phyloP scores from a whole-genome alignment of 345 rosid species.

The Rhizophora apiculata region DNA sequence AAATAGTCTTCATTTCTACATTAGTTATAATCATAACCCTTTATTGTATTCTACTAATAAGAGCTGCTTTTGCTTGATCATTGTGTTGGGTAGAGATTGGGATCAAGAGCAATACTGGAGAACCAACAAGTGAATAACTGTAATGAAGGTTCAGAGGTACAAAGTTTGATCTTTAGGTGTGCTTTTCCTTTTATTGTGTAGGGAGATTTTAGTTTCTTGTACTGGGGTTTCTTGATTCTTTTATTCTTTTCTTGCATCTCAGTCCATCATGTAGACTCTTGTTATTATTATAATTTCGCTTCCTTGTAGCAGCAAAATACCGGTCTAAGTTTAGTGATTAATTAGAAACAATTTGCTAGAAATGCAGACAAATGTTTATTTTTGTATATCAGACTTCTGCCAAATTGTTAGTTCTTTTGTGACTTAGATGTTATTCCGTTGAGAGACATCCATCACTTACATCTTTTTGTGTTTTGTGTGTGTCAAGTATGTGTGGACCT shows the following conservation, averaged over 20 bases:
- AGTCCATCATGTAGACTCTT: not conserved
- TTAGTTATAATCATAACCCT: not conserved
- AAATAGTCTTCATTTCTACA: not conserved
- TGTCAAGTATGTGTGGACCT: too few relatives aligned
- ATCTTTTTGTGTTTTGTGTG: too few relatives aligned
- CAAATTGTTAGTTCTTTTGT: not conserved
- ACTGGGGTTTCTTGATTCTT: not conserved
- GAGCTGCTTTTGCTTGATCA: not conserved
- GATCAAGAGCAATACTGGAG: slow-evolving; percentile 35
- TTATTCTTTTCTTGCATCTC: slow-evolving; percentile 2
- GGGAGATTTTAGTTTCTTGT: not conserved
- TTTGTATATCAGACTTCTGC: not conserved
- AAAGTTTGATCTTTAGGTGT: not conserved
- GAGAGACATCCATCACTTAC: too few relatives aligned
- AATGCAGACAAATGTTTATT: too few relatives aligned
- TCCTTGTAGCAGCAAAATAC: not conserved
- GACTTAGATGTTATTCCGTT: not conserved
- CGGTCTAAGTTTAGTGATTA: not conserved
- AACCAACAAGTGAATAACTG: slow-evolving; percentile 13
- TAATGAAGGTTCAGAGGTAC: slow-evolving; percentile 26
- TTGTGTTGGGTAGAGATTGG: slow-evolving; percentile 29
- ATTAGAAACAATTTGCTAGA: not conserved
- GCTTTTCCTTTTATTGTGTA: not conserved
- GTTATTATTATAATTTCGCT: not conserved
- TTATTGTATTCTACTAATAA: not conserved